Evolutionary conservation across 352 stramenopile genomes (phyloP), one percentile per base, ranked within the genome.

Genomic region (Stramenopiles sp.): DNA sequence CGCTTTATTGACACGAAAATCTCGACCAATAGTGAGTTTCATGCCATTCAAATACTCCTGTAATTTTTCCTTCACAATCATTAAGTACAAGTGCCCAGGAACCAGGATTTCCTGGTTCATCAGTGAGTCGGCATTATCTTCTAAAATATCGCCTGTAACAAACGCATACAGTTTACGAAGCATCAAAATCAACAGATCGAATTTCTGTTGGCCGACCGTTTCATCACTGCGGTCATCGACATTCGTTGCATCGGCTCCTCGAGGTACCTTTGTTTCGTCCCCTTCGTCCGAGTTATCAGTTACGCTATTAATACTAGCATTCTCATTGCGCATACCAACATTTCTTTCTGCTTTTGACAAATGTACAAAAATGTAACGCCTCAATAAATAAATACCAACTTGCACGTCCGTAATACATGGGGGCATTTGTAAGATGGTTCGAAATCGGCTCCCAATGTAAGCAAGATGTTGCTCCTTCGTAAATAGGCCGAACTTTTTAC

Each of bases 31-130:
- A 27, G 55, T 25, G 27, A 71, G 55, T 27, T 71, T 71, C 55
- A 71, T 22, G 22, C 55, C 55, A 27, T 71, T 71, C 55, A 71
- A 25, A 27, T 71, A 93, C 83, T 99, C 94, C 81, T 97, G 90
- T 32, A 99, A 90, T 84, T 98, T 98, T 87, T 99, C 97, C 86
- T 99, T 99, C 25, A 99, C 84, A 83, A 98, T 98, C 84, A 96
- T 95, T 25, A 44, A 87, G 29, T 92, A 84, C 14, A 86, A 55
- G 71, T 86, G 84, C 8, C 95, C 96, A 22, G 95, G 95, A 14
- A 98, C 86, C 39, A 98, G 83, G 32, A 98, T 85, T 81, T 96
- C 92, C 86, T 99, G 97, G 87, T 99, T 99, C 88, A 97, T 97
- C 67, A 99, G 89, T 0, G 92, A 96, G 88, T 99, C 97, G 7